Conservation (phyloP, 176 grass and related monocot genomes). For the Typha latifolia region DNA sequence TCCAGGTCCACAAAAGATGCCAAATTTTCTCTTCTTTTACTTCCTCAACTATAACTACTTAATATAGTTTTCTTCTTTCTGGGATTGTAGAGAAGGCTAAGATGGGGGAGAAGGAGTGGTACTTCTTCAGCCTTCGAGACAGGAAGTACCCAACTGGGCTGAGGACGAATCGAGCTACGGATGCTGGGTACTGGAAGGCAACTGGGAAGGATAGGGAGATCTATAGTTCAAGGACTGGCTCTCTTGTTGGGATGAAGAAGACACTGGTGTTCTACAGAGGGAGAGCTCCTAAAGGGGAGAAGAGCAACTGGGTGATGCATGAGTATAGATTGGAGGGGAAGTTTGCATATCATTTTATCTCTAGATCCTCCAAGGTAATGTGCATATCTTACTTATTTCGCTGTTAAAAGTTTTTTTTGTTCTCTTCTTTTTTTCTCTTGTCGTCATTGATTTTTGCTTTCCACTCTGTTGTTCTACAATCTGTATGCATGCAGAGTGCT, state of each 20-base stretch:
- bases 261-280: conserved; percentile 93
- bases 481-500: no score
- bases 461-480: no score
- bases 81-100: conserved; percentile 44
- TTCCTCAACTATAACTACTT: no score
- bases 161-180: conserved; percentile 82
- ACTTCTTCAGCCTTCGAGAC: conserved; percentile 95
- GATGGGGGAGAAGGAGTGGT: conserved; percentile 95
- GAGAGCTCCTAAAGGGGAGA: conserved; percentile 71
- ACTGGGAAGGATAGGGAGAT: conserved; percentile 98
- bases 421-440: no score
- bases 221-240: conserved; percentile 31
- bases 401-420: no score
- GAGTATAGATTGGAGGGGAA: conserved; percentile 77
- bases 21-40: background rate
- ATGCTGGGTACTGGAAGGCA: conserved; percentile 91
- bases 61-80: background rate
- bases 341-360: conserved; percentile 59
- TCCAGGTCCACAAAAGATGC: conserved; percentile 26
- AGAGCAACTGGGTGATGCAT: conserved; percentile 97
- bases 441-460: no score
- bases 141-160: conserved; percentile 95
- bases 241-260: conserved; percentile 95
- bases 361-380: conserved; percentile 47
- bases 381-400: background rate